Base-by-base conservation (phyloP, 495 filamentous ascomycete genomes). In the Antarctomyces pellizariae region DNA sequence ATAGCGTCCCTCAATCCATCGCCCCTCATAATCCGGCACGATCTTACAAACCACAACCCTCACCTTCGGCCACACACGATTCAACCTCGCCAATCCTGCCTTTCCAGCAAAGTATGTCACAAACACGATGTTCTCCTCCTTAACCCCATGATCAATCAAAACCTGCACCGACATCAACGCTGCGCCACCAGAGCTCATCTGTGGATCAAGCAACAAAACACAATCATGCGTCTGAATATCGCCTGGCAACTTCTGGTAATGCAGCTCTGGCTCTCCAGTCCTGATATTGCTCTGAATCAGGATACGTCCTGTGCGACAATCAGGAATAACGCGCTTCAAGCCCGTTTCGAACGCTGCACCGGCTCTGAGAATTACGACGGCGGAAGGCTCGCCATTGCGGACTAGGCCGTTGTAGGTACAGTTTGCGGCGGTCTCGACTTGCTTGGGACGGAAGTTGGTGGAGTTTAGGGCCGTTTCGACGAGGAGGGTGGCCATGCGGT, bases 81-180 rank as follows among this genome's bases (percentile, higher is more conserved):
- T 67, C 33, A 97, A 49, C 27, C 86, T 57, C 32, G 82, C 76
- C 22, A 93, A 41, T 0, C 83, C 86, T 32, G 66, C 62, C 35
- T 64, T 66, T n/a, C 78, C 78, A 1, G 77, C 80, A 31, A 74
- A 65, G 42, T 77, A 84, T 4, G 79, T 82, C 22, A 86, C 80
- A 47, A 89, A 78, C 15, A 89, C 73, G 32, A 97, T 86, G 30
- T 59, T 67, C 10, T 78, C 66, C 42, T 83, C 71, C 11, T 62
- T 50, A n/a, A 95, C 82, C 2, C 86, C 86, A 42, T 95, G 80
- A 48, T 97, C 86, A 22, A 89, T 66, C 31, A 97, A 50, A 18
- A 97, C 79, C 35, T 78, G 71, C 16, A 95, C 84, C 3, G 86
- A 83, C 86, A 97, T 97, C 25, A 97, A 54, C 4, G 83, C 89